Percentiles rank a stretch among this genome's conserved stretches.
Evolutionary conservation across 768 basidiomycete genomes (phyloP).

Genomic region (Amyloporia xantha): DNA sequence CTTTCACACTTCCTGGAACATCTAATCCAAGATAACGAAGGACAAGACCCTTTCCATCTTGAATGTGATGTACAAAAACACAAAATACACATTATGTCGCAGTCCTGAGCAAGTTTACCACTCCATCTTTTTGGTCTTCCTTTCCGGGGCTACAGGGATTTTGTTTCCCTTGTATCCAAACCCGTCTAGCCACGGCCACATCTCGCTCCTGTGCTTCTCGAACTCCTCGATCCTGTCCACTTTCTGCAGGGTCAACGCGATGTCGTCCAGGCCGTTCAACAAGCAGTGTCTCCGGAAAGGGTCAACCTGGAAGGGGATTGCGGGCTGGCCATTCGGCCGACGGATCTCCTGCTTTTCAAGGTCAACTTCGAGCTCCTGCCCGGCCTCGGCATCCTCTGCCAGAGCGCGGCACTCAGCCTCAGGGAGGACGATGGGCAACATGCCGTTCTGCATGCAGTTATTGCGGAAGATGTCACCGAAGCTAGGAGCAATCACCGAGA

Average conservation of each 20-base stretch:
- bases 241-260: constrained; percentile 87
- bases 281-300: constrained; percentile 90
- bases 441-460: constrained; percentile 63
- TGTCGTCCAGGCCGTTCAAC: constrained; percentile 94
- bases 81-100: too few relatives aligned
- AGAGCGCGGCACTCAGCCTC: constrained; percentile 42
- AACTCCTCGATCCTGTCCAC: constrained; percentile 66
- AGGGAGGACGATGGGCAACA: constrained; percentile 48
- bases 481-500: constrained; percentile 51
- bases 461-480: constrained; percentile 60
- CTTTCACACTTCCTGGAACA: too few relatives aligned
- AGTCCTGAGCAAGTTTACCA: constrained; percentile 66
- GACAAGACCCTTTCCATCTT: too few relatives aligned
- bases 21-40: too few relatives aligned
- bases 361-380: constrained; percentile 50
- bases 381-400: constrained; percentile 44
- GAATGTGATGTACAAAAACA: too few relatives aligned
- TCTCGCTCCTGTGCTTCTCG: constrained; percentile 66
- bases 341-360: constrained; percentile 53
- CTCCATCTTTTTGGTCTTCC: constrained; percentile 51
- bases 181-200: constrained; percentile 97
- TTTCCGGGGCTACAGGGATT: constrained; percentile 47
- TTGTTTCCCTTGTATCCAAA: constrained; percentile 82
- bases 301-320: constrained; percentile 78
- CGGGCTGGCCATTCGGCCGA: constrained; percentile 57